Conservation (phyloP, 1,139 yeast species). For the Diutina neorugosa region DNA sequence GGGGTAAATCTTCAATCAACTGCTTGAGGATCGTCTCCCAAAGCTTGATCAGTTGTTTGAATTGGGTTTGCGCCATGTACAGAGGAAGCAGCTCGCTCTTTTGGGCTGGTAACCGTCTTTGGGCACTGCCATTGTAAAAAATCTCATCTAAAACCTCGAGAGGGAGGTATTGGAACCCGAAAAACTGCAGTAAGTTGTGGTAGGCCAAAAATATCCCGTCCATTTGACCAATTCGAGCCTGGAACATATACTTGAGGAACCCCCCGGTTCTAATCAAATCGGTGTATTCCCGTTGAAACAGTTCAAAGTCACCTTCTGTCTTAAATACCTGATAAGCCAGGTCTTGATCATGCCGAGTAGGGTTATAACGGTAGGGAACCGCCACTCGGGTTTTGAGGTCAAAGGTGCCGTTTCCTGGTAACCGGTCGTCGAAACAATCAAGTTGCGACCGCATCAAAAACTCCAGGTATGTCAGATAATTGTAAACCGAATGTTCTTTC, state of each 20-base stretch:
- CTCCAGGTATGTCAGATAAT: slow-evolving; percentile 56
- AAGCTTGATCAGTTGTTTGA: slow-evolving; percentile 48
- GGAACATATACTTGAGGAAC: slow-evolving; percentile 73
- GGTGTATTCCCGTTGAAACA: slow-evolving; percentile 65
- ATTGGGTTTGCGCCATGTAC: slow-evolving; percentile 60
- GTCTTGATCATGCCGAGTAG: slow-evolving; percentile 22
- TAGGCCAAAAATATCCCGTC: slow-evolving; percentile 91
- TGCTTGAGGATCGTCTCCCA: slow-evolving; percentile 41
- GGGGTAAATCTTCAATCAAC: slow-evolving; percentile 17
- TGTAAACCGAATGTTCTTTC: slow-evolving; percentile 30
- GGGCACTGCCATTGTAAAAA: slow-evolving; percentile 11
- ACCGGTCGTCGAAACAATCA: slow-evolving; percentile 63
- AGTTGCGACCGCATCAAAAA: slow-evolving; percentile 83
- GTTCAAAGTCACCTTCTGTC: slow-evolving; percentile 54
- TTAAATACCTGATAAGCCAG: slow-evolving; percentile 45
- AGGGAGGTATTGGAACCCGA: slow-evolving; percentile 87
- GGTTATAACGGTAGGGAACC: slow-evolving; percentile 72
- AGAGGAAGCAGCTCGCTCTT: slow-evolving; percentile 26
- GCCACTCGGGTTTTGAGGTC: slow-evolving; percentile 90
- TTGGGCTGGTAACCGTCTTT: background rate
- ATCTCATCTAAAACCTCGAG: slow-evolving; percentile 52
- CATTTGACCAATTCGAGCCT: slow-evolving; percentile 93
- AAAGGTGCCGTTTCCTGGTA: slow-evolving; percentile 89
- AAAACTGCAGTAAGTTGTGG: slow-evolving; percentile 69
- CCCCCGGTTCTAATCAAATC: slow-evolving; percentile 69